A percentile compares a stretch with the other conserved stretches of the same genome.
phyloP scores from a whole-genome alignment of 345 rosid genomes.

The Pistacia atlantica region DNA sequence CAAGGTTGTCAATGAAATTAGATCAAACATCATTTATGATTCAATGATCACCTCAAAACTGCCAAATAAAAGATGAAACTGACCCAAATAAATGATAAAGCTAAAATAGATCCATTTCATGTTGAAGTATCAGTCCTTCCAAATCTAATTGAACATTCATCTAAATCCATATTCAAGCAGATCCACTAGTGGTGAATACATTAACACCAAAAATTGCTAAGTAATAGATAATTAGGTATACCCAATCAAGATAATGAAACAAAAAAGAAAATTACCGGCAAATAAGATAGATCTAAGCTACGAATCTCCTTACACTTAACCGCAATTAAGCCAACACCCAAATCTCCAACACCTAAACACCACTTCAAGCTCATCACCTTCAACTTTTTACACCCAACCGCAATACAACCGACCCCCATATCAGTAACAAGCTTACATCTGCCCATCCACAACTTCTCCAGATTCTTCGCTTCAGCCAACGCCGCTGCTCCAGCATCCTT shows the following conservation, averaged over 20 bases:
- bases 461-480: conserved; percentile 54
- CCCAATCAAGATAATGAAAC: background rate
- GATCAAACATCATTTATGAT: background rate
- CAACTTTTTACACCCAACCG: conserved; percentile 67
- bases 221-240: background rate
- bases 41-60: too few relatives aligned
- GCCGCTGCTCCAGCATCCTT: conserved; percentile 54
- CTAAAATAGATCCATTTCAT: too few relatives aligned
- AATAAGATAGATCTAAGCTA: conserved; percentile 67
- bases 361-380: conserved; percentile 60
- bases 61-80: too few relatives aligned
- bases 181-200: background rate
- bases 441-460: conserved; percentile 61
- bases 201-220: background rate
- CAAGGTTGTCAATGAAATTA: too few relatives aligned
- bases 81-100: too few relatives aligned
- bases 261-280: conserved; percentile 44
- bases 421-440: conserved; percentile 72
- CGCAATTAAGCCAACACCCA: conserved; percentile 65
- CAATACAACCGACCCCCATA: conserved; percentile 70
- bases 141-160: background rate
- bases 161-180: background rate
- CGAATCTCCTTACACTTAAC: conserved; percentile 65
- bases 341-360: conserved; percentile 70
- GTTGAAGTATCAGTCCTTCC: too few relatives aligned